Evolutionary conservation across 352 stramenopile genomes (phyloP), one percentile per base, ranked within the genome.

Genomic region (Globisporangium canariense): DNA sequence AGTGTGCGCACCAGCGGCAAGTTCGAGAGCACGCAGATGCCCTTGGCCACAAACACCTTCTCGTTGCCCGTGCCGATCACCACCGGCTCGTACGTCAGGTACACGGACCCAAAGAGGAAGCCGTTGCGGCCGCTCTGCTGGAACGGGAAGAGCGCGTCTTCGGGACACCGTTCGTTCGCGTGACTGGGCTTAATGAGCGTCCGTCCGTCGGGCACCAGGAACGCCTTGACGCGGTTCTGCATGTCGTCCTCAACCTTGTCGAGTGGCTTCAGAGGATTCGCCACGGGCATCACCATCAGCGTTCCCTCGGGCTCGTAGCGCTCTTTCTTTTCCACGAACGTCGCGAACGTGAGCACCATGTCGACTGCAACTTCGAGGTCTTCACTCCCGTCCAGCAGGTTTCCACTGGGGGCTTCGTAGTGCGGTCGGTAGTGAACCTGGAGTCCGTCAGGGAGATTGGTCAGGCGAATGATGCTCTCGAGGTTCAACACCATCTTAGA

Each of bases 361-460:
- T 90, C 71, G 36, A 91, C 67, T 25, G 64, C 67, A n/a, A 65
- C 73, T 10, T 77, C 69, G 38, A 70, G 60, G 2, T 82, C 67
- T 45, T 56, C 68, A 4, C 57, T 71, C 3, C 46, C 51, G 57
- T 76, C 62, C 38, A 65, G 50, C 54, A 80, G 20, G 18, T 46
- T 74, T 22, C 72, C 45, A 4, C 62, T 74, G 4, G 71, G 69
- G n/a, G 67, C 70, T 10, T 91, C 79, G 59, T 85, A 91, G 60
- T 94, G 81, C 40, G 86, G 86, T 4, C 83, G 79, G 64, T 93
- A 93, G 47, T 93, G 83, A 25, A 94, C 86, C 70, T 94, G 86
- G 0, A 94, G 71, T 3, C 86, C 86, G 34, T 91, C 76, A 4
- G 86, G 86, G 0, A 94, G 70, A 40, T 89, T 90, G 4, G 84